Conservation (phyloP, 495 filamentous ascomycete genomes). For the Trichoderma gamsii region DNA sequence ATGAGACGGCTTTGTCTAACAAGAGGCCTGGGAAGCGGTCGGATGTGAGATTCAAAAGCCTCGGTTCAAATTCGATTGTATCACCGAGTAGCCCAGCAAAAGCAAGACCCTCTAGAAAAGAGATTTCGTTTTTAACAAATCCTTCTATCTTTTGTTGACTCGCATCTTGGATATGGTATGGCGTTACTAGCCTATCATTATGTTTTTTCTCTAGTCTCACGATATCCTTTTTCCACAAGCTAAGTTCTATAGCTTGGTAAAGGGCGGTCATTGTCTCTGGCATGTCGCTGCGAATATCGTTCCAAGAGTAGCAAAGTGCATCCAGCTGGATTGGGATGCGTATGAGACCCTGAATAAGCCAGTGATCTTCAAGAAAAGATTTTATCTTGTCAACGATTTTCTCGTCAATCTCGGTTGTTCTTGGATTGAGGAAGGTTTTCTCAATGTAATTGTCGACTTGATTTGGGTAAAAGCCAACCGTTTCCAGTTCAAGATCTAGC, state of each 20-base stretch:
- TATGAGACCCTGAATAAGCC: slow-evolving; percentile 33
- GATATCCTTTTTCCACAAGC: slow-evolving; percentile 39
- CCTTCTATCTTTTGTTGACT: slow-evolving; percentile 19
- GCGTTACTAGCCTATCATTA: slow-evolving; percentile 16
- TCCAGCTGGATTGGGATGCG: slow-evolving; percentile 45
- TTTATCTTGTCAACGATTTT: slow-evolving; percentile 25
- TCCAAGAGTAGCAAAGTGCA: slow-evolving; percentile 40
- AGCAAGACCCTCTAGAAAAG: slow-evolving; percentile 31
- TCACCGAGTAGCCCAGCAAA: slow-evolving; percentile 35
- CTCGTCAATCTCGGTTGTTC: slow-evolving; percentile 12
- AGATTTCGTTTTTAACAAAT: slow-evolving; percentile 23
- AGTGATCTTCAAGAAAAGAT: slow-evolving; percentile 30
- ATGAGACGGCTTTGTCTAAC: slow-evolving; percentile 19
- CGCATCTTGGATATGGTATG: slow-evolving; percentile 1
- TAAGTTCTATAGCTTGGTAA: slow-evolving; percentile 35
- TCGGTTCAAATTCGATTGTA: slow-evolving; percentile 31
- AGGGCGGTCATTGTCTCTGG: slow-evolving; percentile 38
- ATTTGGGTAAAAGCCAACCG: slow-evolving; percentile 32
- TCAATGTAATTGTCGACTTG: slow-evolving; percentile 30
- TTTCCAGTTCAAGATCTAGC: slow-evolving; percentile 30
- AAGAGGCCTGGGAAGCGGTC: slow-evolving; percentile 17
- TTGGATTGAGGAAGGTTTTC: slow-evolving; percentile 14
- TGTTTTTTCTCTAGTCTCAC: slow-evolving; percentile 30
- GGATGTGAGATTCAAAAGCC: slow-evolving; percentile 23
- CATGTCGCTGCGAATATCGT: slow-evolving; percentile 16